Conservation (phyloP, 2,329 filamentous ascomycete species). For the Alternaria triticimaculans region DNA sequence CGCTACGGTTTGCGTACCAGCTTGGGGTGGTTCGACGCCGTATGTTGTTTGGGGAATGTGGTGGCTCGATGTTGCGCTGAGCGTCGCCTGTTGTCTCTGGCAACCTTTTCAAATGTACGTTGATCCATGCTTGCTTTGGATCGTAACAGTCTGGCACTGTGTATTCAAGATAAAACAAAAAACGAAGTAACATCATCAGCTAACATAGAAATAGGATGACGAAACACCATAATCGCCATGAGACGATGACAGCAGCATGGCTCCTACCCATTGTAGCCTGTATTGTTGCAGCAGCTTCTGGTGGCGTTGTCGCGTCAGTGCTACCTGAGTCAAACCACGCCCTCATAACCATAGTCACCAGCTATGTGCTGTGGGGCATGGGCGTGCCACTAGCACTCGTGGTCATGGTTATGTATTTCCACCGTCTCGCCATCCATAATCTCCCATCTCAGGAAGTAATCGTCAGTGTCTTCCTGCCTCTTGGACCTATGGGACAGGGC, state of each 20-base stretch:
- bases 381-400: slow-evolving; percentile 66
- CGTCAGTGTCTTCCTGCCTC: slow-evolving; percentile 70
- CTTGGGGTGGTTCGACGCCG: slow-evolving; percentile 62
- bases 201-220: slow-evolving; percentile 30
- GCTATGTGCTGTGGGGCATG: slow-evolving; percentile 72
- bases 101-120: slow-evolving; percentile 38
- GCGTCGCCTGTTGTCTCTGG: slow-evolving; percentile 49
- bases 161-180: too few relatives aligned
- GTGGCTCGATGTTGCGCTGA: slow-evolving; percentile 56
- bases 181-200: not conserved
- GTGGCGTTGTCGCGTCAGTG: slow-evolving; percentile 65
- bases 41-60: slow-evolving; percentile 56
- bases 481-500: slow-evolving; percentile 71
- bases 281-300: slow-evolving; percentile 69
- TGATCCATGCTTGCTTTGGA: not conserved
- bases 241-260: slow-evolving; percentile 67
- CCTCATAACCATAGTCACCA: slow-evolving; percentile 66
- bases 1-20: slow-evolving; percentile 62
- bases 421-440: slow-evolving; percentile 70
- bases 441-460: slow-evolving; percentile 71
- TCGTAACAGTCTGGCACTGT: not conserved
- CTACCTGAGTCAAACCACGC: slow-evolving; percentile 63
- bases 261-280: slow-evolving; percentile 71
- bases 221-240: slow-evolving; percentile 31
- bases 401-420: slow-evolving; percentile 71